These are phyloP conservation scores for Theobroma cacao DNA, from an alignment of 345 rosid species.

Conservation along the genomic window DNA sequence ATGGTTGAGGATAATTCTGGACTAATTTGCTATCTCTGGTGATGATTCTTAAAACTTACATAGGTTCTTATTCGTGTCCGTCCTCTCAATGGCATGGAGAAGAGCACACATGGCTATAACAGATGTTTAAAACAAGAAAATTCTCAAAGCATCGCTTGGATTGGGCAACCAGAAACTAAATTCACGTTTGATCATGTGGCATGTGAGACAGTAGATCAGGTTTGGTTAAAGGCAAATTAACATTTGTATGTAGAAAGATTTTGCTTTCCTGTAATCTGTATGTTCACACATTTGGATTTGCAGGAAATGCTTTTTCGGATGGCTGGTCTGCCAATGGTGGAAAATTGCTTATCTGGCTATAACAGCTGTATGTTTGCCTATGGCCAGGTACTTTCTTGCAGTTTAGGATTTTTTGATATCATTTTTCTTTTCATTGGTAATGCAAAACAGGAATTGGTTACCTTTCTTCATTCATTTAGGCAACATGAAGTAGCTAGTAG, in stretches of 20 bases:
- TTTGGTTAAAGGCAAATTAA: conserved; percentile 23
- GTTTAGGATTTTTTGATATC: not conserved
- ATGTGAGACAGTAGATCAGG: conserved; percentile 94
- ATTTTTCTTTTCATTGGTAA: not conserved
- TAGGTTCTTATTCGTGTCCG: conserved; percentile 85
- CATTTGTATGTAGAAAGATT: not conserved
- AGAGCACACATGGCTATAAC: conserved; percentile 56
- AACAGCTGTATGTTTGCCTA: conserved; percentile 98
- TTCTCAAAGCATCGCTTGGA: conserved; percentile 74
- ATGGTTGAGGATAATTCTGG: not conserved
- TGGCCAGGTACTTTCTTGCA: conserved; percentile 72
- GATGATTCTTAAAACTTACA: conserved; percentile 10
- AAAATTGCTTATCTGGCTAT: conserved; percentile 96
- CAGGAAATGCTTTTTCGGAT: conserved; percentile 89
- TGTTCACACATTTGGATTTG: conserved; percentile 14
- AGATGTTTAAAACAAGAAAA: conserved; percentile 95
- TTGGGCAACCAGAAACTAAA: conserved; percentile 85
- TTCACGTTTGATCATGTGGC: conserved; percentile 91
- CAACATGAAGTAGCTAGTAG: not conserved
- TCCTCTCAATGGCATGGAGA: conserved; percentile 86
- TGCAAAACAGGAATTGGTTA: not conserved
- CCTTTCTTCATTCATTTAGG: not conserved
- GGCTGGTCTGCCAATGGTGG: conserved; percentile 91
- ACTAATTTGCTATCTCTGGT: conserved; percentile 1
- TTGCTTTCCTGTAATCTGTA: not conserved